Conservation (phyloP, 352 stramenopile species). For the Hyaloperonospora arabidopsidis region DNA sequence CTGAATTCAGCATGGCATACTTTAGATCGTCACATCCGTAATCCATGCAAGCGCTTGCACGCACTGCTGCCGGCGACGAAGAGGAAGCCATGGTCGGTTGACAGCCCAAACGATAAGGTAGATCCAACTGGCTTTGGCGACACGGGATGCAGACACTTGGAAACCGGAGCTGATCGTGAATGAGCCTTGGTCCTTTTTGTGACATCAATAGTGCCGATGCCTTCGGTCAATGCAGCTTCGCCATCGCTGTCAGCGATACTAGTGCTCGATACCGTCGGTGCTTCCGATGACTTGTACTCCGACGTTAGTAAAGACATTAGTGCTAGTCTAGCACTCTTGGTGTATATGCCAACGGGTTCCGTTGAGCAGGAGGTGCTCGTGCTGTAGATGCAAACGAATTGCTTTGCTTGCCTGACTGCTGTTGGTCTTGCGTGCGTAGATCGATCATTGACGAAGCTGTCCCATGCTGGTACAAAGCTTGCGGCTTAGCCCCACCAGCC, state of each 20-base stretch:
- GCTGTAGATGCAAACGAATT: conserved; percentile 26
- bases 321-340: too few relatives aligned
- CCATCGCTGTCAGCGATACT: conserved; percentile 29
- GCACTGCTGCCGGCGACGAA: conserved; percentile 12
- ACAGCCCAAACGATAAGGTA: conserved; percentile 6
- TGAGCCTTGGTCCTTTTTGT: conserved; percentile 18
- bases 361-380: conserved; percentile 17
- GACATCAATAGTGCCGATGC: conserved; percentile 26
- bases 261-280: conserved; percentile 11
- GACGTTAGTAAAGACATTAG: conserved; percentile 13
- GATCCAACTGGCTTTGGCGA: conserved; percentile 1
- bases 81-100: conserved; percentile 14
- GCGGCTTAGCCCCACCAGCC: background rate
- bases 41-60: conserved; percentile 31
- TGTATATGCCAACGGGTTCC: conserved; percentile 34
- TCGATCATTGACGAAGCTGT: conserved; percentile 14
- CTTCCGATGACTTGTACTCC: conserved; percentile 25
- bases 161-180: background rate
- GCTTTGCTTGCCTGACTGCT: conserved; percentile 19
- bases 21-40: conserved; percentile 64
- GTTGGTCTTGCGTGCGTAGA: conserved; percentile 14
- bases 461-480: conserved; percentile 22
- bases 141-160: conserved; percentile 5
- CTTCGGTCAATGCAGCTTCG: conserved; percentile 25
- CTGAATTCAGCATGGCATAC: conserved; percentile 43